A percentile compares a stretch with the other conserved stretches of the same genome.
Conservation (phyloP, 1,284 basidiomycete genomes). For the Singerocomus inundabilis region DNA sequence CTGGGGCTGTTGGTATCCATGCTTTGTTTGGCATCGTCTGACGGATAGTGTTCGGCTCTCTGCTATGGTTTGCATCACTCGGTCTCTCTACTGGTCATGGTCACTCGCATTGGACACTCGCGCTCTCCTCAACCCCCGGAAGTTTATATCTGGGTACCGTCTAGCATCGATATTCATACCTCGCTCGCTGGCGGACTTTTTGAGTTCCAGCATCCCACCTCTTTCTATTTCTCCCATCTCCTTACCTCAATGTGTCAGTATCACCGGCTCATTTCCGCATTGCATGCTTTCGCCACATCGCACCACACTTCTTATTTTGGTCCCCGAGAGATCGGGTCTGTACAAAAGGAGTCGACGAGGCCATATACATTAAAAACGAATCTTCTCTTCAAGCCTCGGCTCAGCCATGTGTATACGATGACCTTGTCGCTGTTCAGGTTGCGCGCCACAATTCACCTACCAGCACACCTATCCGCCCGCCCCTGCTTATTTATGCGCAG, state of each 20-base stretch:
- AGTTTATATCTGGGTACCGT: conserved; percentile 33
- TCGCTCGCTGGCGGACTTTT: conserved; percentile 35
- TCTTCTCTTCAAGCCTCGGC: conserved; percentile 17
- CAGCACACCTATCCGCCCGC: conserved; percentile 21
- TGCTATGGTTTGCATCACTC: conserved; percentile 29
- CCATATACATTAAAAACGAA: conserved; percentile 30
- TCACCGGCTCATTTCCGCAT: conserved; percentile 36
- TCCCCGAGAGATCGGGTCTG: conserved; percentile 32
- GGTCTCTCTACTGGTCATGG: conserved; percentile 34
- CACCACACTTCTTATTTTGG: conserved; percentile 39
- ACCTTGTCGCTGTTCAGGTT: conserved; percentile 25
- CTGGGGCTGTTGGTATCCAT: conserved; percentile 33
- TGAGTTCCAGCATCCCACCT: conserved; percentile 24
- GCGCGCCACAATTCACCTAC: conserved; percentile 22
- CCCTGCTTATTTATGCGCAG: conserved; percentile 46
- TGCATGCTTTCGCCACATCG: conserved; percentile 45
- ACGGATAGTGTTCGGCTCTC: conserved; percentile 36
- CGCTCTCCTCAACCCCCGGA: conserved; percentile 23
- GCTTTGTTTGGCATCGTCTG: conserved; percentile 32
- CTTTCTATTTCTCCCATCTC: conserved; percentile 24
- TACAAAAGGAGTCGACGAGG: conserved; percentile 36
- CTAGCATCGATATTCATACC: conserved; percentile 48
- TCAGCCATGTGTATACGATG: conserved; percentile 39
- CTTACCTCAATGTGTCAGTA: conserved; percentile 43
- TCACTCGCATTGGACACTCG: conserved; percentile 43